Evolutionary conservation across 1,139 yeast genomes (phyloP).

Genomic region (Hyphopichia buzzinii): DNA sequence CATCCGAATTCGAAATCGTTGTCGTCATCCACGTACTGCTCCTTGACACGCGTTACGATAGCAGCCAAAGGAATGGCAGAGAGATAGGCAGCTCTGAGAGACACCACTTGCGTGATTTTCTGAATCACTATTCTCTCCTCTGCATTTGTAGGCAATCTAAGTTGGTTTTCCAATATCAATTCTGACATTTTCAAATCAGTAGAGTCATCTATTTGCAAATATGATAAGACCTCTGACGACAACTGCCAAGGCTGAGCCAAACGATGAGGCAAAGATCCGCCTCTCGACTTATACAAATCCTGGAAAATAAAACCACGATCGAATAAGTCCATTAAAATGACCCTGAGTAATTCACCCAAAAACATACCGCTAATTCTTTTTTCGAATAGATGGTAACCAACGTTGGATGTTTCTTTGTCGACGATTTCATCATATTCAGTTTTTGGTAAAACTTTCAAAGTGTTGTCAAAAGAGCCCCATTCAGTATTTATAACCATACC

Average conservation of each 20-base stretch:
- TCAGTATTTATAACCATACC: slow-evolving; percentile 93
- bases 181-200: slow-evolving; percentile 66
- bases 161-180: slow-evolving; percentile 57
- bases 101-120: slow-evolving; percentile 69
- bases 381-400: slow-evolving; percentile 86
- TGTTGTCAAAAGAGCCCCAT: slow-evolving; percentile 96
- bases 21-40: slow-evolving; percentile 49
- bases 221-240: slow-evolving; percentile 79
- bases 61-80: slow-evolving; percentile 91
- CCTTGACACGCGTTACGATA: slow-evolving; percentile 42
- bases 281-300: slow-evolving; percentile 49
- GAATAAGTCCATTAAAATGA: slow-evolving; percentile 66
- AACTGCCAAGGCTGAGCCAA: slow-evolving; percentile 72
- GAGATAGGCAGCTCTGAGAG: slow-evolving; percentile 80
- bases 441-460: slow-evolving; percentile 64
- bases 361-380: slow-evolving; percentile 94
- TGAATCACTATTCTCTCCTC: slow-evolving; percentile 75
- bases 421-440: slow-evolving; percentile 71
- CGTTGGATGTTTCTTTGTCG: slow-evolving; percentile 75
- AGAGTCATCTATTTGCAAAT: slow-evolving; percentile 79
- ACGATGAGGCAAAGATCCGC: slow-evolving; percentile 61
- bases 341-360: slow-evolving; percentile 83
- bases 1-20: slow-evolving; percentile 86
- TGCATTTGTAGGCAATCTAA: slow-evolving; percentile 62
- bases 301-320: slow-evolving; percentile 53